A percentile compares a stretch with the other conserved stretches of the same genome.
phyloP scores from a whole-genome alignment of 2,329 filamentous ascomycete genomes.

The Thielaviopsis ethacetica region DNA sequence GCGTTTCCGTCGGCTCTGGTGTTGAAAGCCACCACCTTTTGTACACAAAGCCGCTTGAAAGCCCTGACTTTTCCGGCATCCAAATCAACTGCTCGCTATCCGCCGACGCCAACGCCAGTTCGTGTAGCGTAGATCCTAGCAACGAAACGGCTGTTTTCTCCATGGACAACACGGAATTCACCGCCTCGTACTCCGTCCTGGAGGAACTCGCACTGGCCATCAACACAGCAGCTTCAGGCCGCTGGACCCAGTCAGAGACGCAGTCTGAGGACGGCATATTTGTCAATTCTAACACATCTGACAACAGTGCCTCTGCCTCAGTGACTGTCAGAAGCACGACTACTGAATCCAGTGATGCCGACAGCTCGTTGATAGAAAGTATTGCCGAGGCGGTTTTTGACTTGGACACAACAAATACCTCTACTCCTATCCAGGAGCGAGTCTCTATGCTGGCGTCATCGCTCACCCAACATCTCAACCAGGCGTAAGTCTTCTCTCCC shows the following conservation, averaged over 20 bases:
- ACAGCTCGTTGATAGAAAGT: too few relatives aligned
- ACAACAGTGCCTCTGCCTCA: background rate
- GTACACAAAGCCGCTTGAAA: background rate
- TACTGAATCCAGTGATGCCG: too few relatives aligned
- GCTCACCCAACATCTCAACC: conserved; percentile 16
- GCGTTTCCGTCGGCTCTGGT: conserved; percentile 1
- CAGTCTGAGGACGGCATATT: conserved; percentile 5
- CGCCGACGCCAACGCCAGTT: background rate
- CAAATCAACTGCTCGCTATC: conserved; percentile 7
- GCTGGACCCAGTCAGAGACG: conserved; percentile 4
- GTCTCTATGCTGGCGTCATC: conserved; percentile 14
- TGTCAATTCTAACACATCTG: background rate
- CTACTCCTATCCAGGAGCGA: too few relatives aligned
- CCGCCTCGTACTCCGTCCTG: conserved; percentile 4
- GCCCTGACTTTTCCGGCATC: background rate
- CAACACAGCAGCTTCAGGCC: conserved; percentile 7
- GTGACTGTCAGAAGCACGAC: too few relatives aligned
- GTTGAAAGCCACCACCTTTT: background rate
- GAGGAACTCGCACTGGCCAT: conserved; percentile 11
- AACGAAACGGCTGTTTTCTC: background rate
- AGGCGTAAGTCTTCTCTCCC: conserved; percentile 14
- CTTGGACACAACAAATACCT: background rate
- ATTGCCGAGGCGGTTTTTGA: conserved; percentile 5
- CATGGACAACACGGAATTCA: background rate
- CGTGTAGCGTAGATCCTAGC: background rate